Percentiles rank a stretch among this genome's conserved stretches.
Evolutionary conservation across 116 monocot species (phyloP).

Genomic region (Iris pallida): DNA sequence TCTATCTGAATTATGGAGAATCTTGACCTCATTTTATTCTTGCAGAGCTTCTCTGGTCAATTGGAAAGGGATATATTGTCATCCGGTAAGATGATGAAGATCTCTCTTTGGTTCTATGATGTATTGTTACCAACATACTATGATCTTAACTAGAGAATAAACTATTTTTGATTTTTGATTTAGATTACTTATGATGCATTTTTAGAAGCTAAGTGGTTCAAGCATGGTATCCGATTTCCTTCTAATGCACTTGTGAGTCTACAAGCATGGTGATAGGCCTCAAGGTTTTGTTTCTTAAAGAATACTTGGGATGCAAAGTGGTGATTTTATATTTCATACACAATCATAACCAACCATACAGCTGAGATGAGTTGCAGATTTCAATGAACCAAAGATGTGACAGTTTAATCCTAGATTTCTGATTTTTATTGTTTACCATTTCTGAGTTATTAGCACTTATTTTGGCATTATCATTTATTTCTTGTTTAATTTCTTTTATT

Average conservation of each 20-base stretch:
- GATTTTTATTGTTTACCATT: no score
- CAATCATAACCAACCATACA: conserved; percentile 5
- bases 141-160: background rate
- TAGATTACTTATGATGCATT: background rate
- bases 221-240: background rate
- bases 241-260: background rate
- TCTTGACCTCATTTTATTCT: conserved; percentile 3
- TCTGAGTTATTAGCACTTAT: no score
- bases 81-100: conserved; percentile 51
- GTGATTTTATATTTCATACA: background rate
- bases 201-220: background rate
- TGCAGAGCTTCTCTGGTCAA: conserved; percentile 76
- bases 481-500: no score
- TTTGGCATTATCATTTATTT: no score
- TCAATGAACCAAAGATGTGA: no score
- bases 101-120: conserved; percentile 1
- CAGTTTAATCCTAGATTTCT: no score
- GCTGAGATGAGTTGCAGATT: background rate
- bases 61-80: conserved; percentile 81
- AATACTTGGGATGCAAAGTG: background rate
- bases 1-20: background rate
- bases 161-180: background rate
- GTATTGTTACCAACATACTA: background rate
- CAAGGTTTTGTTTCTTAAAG: no score
- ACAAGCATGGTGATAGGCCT: background rate